phyloP scores from a whole-genome alignment of 306 rosid genomes.

The Dryas octopetala region DNA sequence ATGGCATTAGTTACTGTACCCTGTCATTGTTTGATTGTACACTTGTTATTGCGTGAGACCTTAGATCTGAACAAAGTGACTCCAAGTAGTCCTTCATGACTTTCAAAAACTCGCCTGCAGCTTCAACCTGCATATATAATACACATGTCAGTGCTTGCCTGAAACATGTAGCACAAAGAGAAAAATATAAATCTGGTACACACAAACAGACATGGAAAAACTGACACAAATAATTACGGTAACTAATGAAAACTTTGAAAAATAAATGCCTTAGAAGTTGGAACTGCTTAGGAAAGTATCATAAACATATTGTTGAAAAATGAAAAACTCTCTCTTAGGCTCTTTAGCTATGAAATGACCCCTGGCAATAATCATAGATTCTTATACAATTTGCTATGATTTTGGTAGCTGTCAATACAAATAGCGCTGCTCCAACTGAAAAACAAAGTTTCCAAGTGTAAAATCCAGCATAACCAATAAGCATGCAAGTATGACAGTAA shows the following conservation, averaged over 20 bases:
- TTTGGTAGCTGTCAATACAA: neutral
- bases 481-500: conserved; percentile 28
- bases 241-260: too few species aligned
- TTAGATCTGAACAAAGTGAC: conserved; percentile 76
- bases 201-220: too few species aligned
- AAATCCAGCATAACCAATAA: conserved; percentile 9
- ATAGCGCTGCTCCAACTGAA: neutral
- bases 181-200: too few species aligned
- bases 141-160: conserved; percentile 20
- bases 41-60: conserved; percentile 79
- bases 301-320: neutral
- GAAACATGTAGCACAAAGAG: too few species aligned
- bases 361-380: neutral
- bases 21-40: conserved; percentile 82
- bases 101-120: conserved; percentile 62
- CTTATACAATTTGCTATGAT: neutral
- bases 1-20: conserved; percentile 43
- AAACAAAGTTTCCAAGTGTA: conserved; percentile 9
- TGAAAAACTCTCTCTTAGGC: neutral
- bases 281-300: neutral
- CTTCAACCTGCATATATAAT: conserved; percentile 59
- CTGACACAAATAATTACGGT: too few species aligned
- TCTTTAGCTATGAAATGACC: neutral
- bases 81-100: conserved; percentile 66
- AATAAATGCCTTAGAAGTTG: neutral